Conservation (phyloP, 495 filamentous ascomycete species). For the Hypoxylon perforatum region DNA sequence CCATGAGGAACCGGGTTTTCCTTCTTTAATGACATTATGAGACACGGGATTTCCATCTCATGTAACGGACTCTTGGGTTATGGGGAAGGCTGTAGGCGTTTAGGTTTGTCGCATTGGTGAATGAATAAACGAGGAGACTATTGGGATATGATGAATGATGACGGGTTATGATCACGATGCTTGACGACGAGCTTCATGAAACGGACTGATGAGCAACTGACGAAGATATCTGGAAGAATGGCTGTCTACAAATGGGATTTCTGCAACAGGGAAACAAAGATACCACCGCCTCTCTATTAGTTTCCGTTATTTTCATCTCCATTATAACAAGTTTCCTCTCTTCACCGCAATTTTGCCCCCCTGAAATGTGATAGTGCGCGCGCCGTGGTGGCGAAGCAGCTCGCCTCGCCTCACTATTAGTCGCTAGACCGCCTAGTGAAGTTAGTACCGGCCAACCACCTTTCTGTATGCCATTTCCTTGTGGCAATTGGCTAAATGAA, state of each 20-base stretch:
- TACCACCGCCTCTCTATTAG: slow-evolving; percentile 1
- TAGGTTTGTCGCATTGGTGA: background rate
- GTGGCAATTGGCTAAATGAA: background rate
- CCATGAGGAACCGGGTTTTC: slow-evolving; percentile 1
- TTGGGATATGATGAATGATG: slow-evolving; percentile 35
- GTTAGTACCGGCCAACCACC: slow-evolving; percentile 10
- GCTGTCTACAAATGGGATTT: slow-evolving; percentile 5
- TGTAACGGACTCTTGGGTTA: background rate
- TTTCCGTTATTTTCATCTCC: slow-evolving; percentile 4
- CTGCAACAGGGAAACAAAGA: slow-evolving; percentile 22
- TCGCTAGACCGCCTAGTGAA: slow-evolving; percentile 17
- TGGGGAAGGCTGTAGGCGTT: background rate
- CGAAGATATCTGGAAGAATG: slow-evolving; percentile 19
- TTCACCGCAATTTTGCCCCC: slow-evolving; percentile 32
- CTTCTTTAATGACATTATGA: slow-evolving; percentile 18
- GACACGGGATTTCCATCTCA: slow-evolving; percentile 9
- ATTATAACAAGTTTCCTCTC: slow-evolving; percentile 16
- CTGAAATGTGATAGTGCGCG: slow-evolving; percentile 4
- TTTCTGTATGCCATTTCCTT: background rate
- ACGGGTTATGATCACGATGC: slow-evolving; percentile 10
- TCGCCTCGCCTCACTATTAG: slow-evolving; percentile 19
- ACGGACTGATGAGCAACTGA: background rate
- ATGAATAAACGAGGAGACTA: slow-evolving; percentile 18
- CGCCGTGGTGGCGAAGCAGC: slow-evolving; percentile 32
- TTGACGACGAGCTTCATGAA: slow-evolving; percentile 1